Percentiles rank a stretch among this genome's conserved stretches.
Evolutionary conservation across 1,139 yeast species (phyloP).

Genomic region (Suhomyces ambrosiae): DNA sequence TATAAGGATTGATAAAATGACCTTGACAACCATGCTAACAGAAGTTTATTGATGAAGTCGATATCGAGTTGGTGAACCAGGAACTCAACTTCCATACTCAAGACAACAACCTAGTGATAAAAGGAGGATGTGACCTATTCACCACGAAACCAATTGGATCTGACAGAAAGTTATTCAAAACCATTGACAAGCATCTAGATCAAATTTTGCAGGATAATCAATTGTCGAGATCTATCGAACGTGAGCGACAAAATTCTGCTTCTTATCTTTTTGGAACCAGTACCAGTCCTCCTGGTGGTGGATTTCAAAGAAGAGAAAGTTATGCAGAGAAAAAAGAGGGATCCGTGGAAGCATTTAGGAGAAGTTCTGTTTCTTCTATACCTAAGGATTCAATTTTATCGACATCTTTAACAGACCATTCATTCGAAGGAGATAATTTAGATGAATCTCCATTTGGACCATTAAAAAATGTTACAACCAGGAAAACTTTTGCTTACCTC

Average conservation of each 20-base stretch:
- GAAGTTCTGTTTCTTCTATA: conserved; percentile 9
- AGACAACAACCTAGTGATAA: conserved; percentile 72
- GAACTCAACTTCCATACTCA: conserved; percentile 84
- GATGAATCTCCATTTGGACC: conserved; percentile 93
- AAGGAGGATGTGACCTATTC: conserved; percentile 91
- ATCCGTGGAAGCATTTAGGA: conserved; percentile 19
- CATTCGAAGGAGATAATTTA: conserved; percentile 22
- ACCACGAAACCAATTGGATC: conserved; percentile 92
- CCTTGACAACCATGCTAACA: too few relatives aligned
- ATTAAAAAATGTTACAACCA: conserved; percentile 74
- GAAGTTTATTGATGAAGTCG: conserved; percentile 89
- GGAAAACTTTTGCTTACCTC: conserved; percentile 87
- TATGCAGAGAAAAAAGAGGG: conserved; percentile 29
- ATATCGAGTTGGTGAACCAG: conserved; percentile 85
- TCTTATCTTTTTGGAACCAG: conserved; percentile 41
- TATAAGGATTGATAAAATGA: background rate
- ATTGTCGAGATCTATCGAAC: conserved; percentile 43
- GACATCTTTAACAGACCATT: conserved; percentile 25
- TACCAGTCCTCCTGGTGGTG: conserved; percentile 30
- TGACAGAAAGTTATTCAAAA: conserved; percentile 84
- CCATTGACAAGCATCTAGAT: conserved; percentile 80
- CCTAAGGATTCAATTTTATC: conserved; percentile 18
- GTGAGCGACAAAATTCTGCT: conserved; percentile 43
- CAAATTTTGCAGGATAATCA: conserved; percentile 62
- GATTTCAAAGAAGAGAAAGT: conserved; percentile 24